A percentile compares a stretch with the other conserved stretches of the same genome.
phyloP scores from a whole-genome alignment of 2,329 filamentous ascomycete species.

The Colletotrichum agaves region DNA sequence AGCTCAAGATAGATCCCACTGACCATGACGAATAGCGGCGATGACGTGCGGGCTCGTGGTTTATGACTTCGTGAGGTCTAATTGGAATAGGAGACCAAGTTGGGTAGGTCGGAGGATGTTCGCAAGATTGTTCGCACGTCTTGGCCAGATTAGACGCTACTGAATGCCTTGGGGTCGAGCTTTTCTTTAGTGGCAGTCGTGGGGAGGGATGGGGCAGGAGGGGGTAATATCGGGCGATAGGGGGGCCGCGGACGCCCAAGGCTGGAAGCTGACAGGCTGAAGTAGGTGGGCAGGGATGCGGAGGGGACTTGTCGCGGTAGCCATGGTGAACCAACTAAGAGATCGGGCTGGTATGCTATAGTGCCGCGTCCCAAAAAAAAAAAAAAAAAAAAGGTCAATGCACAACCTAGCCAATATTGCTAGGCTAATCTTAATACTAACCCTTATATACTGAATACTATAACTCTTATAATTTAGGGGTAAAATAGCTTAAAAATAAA shows the following conservation, averaged over 20 bases:
- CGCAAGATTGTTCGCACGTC: conserved; percentile 27
- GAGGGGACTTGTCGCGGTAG: no score
- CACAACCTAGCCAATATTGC: no score
- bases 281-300: no score
- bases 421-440: no score
- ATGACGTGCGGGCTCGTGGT: neutral
- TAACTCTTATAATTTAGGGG: no score
- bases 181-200: conserved; percentile 39
- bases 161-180: conserved; percentile 33
- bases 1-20: conserved; percentile 1
- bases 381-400: no score
- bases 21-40: conserved; percentile 24
- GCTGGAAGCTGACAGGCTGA: conserved; percentile 31
- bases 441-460: no score
- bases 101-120: conserved; percentile 24
- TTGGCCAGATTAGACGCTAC: conserved; percentile 27
- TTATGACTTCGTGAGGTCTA: neutral
- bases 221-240: conserved; percentile 32
- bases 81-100: neutral
- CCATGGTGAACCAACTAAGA: no score
- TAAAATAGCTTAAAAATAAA: no score
- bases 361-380: no score
- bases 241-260: conserved; percentile 27
- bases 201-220: conserved; percentile 35
- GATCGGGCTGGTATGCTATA: no score